Base-by-base conservation (phyloP, 306 rosid genomes). In the Malus sylvestris region DNA sequence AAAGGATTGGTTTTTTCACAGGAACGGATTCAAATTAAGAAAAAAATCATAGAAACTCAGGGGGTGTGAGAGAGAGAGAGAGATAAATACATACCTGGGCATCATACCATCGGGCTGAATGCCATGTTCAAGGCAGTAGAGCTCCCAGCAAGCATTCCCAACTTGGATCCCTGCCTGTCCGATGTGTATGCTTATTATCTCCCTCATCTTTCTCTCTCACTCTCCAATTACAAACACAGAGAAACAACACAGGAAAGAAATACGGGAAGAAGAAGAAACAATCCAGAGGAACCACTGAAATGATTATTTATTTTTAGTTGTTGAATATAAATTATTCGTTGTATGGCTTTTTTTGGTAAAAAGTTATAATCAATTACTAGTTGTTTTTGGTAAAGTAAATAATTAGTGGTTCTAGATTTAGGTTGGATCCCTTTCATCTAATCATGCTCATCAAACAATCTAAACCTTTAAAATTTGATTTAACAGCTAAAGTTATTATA, bases 151-250 rank as follows among this genome's bases (percentile, higher is more conserved):
- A 33, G 96, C 87, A 85, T 90, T 90, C 27, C 96, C 96, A 33
- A 90, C 90, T 86, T 90, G 96, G 77, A 88, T 83, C 80, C 96
- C 96, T 78, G 96, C 96, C 76, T 90, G 96, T 19, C 96, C 96
- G 63, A 90, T 86, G 82, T 90, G 96, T 67, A 90, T 73, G 77
- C 91, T 90, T 60, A 90, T 86, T 63, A 90, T 82, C 72, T 90
- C 96, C 72, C 96, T 88, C 96, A 90, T 77, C 8, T 63, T 19
- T 74, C 78, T 38, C 12, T 63, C 5, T 30, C n/a, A 1, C 16
- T 59, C 15, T 22, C 2, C 49, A 66, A 66, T 16, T 20, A 16
- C 70, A 10, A 18, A 20, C 40, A 23, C 14, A 20, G 6, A 35
- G 70, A 29, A 19, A 55, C 23, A 19, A 60, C 6, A 25, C 11